phyloP scores from a whole-genome alignment of 2,329 filamentous ascomycete genomes.

The Zymoseptoria pseudotritici region DNA sequence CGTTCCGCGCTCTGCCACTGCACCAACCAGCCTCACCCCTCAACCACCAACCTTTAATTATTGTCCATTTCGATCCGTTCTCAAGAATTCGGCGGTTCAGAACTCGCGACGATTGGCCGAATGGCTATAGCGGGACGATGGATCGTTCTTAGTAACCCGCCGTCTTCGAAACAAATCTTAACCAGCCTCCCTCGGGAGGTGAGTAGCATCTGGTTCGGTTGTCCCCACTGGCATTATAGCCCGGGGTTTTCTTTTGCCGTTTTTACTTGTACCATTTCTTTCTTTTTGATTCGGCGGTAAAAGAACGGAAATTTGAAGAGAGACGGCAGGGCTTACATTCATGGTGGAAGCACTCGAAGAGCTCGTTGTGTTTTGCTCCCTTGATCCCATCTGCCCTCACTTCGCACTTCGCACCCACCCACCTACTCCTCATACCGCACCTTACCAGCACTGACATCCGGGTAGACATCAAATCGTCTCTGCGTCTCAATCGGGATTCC shows the following conservation, averaged over 20 bases:
- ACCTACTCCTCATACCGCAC: conserved; percentile 28
- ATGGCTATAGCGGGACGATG: not conserved
- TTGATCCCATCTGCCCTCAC: not conserved
- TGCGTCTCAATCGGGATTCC: conserved; percentile 80
- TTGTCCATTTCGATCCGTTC: not conserved
- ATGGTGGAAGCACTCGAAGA: not conserved
- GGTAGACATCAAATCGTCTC: conserved; percentile 90
- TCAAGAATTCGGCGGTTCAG: not conserved
- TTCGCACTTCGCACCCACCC: not conserved
- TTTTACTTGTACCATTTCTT: too few relatives aligned
- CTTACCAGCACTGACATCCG: conserved; percentile 66
- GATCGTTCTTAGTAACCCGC: not conserved
- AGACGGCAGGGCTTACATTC: not conserved
- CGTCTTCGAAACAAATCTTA: not conserved
- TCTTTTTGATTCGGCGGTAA: not conserved
- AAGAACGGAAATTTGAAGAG: not conserved
- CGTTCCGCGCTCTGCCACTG: not conserved
- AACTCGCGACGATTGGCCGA: not conserved
- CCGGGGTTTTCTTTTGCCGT: not conserved
- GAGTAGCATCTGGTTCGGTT: not conserved
- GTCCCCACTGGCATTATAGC: not conserved
- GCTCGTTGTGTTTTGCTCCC: too few relatives aligned
- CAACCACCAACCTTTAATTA: not conserved
- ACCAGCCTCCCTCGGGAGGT: not conserved
- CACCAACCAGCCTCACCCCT: not conserved